Evolutionary conservation across 169 alveolate species (phyloP).

Genomic region (Plasmodium gaboni): DNA sequence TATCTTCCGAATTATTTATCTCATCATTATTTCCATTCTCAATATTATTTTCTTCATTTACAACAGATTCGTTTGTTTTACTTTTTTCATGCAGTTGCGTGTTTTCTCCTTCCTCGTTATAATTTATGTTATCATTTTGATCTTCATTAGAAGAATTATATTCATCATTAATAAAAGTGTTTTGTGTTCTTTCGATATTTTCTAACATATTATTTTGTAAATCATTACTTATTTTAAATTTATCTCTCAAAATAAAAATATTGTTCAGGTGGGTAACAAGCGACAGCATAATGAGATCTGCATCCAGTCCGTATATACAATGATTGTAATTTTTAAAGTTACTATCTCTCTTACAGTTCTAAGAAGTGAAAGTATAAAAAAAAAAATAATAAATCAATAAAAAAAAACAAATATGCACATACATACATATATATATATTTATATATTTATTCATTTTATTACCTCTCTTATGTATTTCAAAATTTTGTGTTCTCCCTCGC

Average conservation of each 20-base stretch:
- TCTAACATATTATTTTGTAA: constrained; percentile 47
- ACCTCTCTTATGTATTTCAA: constrained; percentile 91
- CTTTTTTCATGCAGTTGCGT: neutral
- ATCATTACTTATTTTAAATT: constrained; percentile 83
- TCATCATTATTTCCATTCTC: neutral
- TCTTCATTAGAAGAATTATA: constrained; percentile 22
- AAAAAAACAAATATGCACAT: neutral
- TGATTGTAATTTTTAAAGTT: constrained; percentile 83
- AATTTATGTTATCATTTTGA: constrained; percentile 9
- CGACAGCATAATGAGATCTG: constrained; percentile 96
- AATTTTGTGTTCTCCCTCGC: constrained; percentile 98
- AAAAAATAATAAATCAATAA: neutral
- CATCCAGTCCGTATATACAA: constrained; percentile 97
- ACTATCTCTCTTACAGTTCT: constrained; percentile 53
- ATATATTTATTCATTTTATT: neutral
- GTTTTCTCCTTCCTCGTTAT: neutral
- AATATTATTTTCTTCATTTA: neutral
- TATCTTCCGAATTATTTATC: constrained; percentile 77
- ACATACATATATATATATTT: neutral
- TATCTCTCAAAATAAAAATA: constrained; percentile 93
- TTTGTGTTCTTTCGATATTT: constrained; percentile 77
- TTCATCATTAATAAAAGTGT: constrained; percentile 68
- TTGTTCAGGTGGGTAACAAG: constrained; percentile 96
- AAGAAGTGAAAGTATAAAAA: neutral
- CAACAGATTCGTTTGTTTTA: neutral